Percentiles rank a stretch among this genome's conserved stretches.
These are phyloP conservation scores for Trichoderma atroviride DNA, from an alignment of 2,329 filamentous ascomycete species.

Conservation along the genomic window DNA sequence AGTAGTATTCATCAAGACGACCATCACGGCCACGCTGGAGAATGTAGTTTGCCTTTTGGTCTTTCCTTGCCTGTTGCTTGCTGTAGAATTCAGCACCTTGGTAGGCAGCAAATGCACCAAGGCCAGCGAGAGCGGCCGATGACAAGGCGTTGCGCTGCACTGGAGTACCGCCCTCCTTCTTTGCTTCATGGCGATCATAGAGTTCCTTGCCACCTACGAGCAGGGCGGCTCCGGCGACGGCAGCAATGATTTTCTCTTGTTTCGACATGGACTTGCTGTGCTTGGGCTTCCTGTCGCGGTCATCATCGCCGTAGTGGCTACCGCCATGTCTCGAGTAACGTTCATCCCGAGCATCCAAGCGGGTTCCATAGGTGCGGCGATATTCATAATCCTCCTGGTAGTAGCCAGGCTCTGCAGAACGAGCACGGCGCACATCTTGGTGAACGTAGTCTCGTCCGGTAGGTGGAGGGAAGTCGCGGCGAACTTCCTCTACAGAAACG, in stretches of 20 bases:
- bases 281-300: slow-evolving; percentile 45
- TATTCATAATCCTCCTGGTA: slow-evolving; percentile 58
- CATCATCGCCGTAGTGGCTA: slow-evolving; percentile 61
- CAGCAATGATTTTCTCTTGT: slow-evolving; percentile 68
- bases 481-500: slow-evolving; percentile 77
- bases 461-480: slow-evolving; percentile 82
- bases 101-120: slow-evolving; percentile 65
- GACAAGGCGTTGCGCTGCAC: slow-evolving; percentile 61
- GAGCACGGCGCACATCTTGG: slow-evolving; percentile 59
- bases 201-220: slow-evolving; percentile 68
- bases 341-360: slow-evolving; percentile 43
- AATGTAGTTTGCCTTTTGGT: slow-evolving; percentile 56
- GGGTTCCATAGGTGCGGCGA: slow-evolving; percentile 53
- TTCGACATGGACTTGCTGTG: slow-evolving; percentile 49
- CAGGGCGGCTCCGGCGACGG: slow-evolving; percentile 65
- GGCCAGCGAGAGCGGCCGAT: slow-evolving; percentile 64
- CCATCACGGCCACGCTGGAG: slow-evolving; percentile 59
- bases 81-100: slow-evolving; percentile 65
- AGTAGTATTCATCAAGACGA: slow-evolving; percentile 57
- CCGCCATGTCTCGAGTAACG: slow-evolving; percentile 49
- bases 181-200: slow-evolving; percentile 64
- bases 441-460: slow-evolving; percentile 43
- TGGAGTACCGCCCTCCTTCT: slow-evolving; percentile 48
- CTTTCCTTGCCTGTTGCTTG: slow-evolving; percentile 61
- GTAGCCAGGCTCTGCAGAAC: slow-evolving; percentile 64